phyloP scores from a whole-genome alignment of 345 rosid genomes.

The Mallotus nudiflorus region DNA sequence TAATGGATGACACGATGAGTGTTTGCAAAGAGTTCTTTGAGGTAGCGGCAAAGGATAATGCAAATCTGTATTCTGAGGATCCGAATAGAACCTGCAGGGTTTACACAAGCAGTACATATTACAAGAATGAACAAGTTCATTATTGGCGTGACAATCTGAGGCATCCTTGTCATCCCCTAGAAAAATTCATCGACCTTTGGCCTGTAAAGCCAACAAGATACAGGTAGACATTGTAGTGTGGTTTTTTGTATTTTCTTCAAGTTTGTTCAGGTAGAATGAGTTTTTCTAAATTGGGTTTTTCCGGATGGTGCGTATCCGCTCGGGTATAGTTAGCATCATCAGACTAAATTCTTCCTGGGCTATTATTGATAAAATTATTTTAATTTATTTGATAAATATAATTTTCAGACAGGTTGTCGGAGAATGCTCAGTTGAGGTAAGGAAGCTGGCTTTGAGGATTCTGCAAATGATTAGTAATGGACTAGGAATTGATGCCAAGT shows the following conservation, averaged over 20 bases:
- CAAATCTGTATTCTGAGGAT: slow-evolving; percentile 25
- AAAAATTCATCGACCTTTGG: slow-evolving; percentile 26
- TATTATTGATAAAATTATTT: no score
- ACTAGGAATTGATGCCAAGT: not conserved
- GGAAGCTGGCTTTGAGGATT: slow-evolving; percentile 17
- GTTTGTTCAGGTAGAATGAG: no score
- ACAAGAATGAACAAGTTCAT: slow-evolving; percentile 25
- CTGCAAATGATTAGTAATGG: slow-evolving; percentile 26
- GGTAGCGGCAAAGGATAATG: slow-evolving; percentile 32
- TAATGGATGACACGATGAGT: slow-evolving; percentile 25
- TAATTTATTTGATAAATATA: no score
- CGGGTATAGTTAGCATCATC: no score
- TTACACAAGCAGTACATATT: slow-evolving; percentile 27
- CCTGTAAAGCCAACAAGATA: slow-evolving; percentile 26
- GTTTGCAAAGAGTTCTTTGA: slow-evolving; percentile 33
- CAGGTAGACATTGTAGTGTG: slow-evolving; percentile 6
- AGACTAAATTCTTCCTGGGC: no score
- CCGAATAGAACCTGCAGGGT: slow-evolving; percentile 31
- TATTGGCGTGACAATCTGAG: slow-evolving; percentile 36
- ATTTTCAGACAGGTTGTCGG: slow-evolving; percentile 22
- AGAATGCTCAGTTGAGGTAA: slow-evolving; percentile 19
- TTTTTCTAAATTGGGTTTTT: no score
- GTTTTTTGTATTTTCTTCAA: no score
- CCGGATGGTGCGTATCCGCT: no score
- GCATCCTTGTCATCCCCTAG: slow-evolving; percentile 21